These are phyloP conservation scores for Stylosanthes scabra DNA, from an alignment of 331 rosid species.

Conservation along the genomic window DNA sequence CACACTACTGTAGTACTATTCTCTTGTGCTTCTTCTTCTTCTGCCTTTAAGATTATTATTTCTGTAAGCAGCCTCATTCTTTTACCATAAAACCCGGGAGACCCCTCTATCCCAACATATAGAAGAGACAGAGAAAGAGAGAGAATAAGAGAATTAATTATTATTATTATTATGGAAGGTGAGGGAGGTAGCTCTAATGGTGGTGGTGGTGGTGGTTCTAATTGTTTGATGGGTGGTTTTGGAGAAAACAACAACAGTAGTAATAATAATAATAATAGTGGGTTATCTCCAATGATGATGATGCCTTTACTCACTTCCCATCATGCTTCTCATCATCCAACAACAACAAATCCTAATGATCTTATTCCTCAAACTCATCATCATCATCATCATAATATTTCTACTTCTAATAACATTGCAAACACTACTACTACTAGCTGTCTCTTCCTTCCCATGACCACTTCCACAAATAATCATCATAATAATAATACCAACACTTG, in stretches of 20 bases:
- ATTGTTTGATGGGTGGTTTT: constrained; percentile 62
- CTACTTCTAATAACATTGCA: not conserved
- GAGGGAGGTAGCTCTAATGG: constrained; percentile 37
- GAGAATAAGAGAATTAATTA: not conserved
- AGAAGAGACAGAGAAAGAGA: not conserved
- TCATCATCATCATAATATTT: too few species aligned
- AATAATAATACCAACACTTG: constrained; percentile 35
- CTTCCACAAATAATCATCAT: constrained; percentile 34
- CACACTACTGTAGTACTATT: too few species aligned
- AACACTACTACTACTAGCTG: constrained; percentile 11
- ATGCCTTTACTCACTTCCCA: constrained; percentile 65
- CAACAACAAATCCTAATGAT: constrained; percentile 17
- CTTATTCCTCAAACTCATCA: constrained; percentile 26
- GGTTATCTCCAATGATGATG: constrained; percentile 64
- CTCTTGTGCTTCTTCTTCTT: too few species aligned
- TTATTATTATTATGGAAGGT: too few species aligned
- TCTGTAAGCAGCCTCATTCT: constrained; percentile 67
- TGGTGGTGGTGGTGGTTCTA: constrained; percentile 49
- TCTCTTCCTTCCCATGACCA: constrained; percentile 29
- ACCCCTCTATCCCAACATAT: constrained; percentile 26
- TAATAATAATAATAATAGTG: constrained; percentile 24
- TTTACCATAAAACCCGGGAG: constrained; percentile 90
- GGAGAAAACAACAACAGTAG: constrained; percentile 54
- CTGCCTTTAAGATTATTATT: constrained; percentile 51
- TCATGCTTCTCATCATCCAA: constrained; percentile 42